These are phyloP conservation scores for Trametes elegans DNA, from an alignment of 768 basidiomycete genomes.

Conservation along the genomic window DNA sequence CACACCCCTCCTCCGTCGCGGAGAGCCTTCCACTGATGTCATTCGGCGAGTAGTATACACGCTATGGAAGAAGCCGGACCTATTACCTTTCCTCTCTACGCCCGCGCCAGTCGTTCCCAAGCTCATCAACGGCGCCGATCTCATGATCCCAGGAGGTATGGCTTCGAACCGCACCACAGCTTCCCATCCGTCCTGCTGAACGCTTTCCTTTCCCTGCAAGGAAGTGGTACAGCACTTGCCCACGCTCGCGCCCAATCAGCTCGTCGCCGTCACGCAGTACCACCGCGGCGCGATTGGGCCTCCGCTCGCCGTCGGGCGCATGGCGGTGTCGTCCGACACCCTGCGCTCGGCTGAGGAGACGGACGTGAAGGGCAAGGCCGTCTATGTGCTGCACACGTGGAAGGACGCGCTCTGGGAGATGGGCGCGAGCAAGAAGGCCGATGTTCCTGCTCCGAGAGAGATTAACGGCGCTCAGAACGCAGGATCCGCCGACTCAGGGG, in stretches of 20 bases:
- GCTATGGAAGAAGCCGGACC: conserved; percentile 67
- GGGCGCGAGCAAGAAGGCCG: conserved; percentile 47
- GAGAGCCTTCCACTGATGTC: too few relatives aligned
- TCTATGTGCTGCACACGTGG: conserved; percentile 70
- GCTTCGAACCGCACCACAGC: too few relatives aligned
- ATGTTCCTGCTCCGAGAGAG: conserved; percentile 45
- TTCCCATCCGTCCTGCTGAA: neutral
- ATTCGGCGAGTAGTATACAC: conserved; percentile 77
- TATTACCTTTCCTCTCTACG: conserved; percentile 72
- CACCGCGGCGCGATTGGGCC: conserved; percentile 39
- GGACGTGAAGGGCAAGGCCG: conserved; percentile 75
- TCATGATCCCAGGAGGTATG: conserved; percentile 86
- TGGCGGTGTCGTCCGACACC: conserved; percentile 55
- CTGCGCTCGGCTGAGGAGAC: conserved; percentile 36
- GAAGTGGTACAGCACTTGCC: conserved; percentile 59
- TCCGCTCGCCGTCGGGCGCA: conserved; percentile 74
- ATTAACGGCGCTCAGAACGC: neutral
- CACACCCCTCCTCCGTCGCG: too few relatives aligned
- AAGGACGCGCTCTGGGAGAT: conserved; percentile 74
- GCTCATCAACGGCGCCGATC: conserved; percentile 76
- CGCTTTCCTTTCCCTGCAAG: conserved; percentile 29
- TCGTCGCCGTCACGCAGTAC: conserved; percentile 64
- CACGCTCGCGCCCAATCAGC: conserved; percentile 42
- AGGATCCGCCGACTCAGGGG: neutral
- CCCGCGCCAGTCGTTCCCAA: conserved; percentile 68